phyloP scores from a whole-genome alignment of 352 stramenopile species.

The Pythium aquatile region DNA sequence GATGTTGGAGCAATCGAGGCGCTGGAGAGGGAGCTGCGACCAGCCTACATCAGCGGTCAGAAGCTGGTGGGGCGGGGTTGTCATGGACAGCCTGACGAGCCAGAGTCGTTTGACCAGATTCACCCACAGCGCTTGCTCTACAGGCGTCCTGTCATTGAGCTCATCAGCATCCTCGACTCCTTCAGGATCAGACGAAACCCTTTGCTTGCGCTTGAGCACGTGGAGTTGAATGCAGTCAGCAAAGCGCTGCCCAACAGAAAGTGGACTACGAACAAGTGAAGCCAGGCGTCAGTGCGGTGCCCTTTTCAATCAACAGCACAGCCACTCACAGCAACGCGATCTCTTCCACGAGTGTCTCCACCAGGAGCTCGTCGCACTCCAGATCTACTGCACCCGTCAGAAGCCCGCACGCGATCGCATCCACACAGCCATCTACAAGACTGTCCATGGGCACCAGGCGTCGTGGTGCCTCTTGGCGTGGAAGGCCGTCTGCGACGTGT shows the following conservation, averaged over 20 bases:
- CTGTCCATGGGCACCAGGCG: no score
- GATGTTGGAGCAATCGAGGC: not conserved
- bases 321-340: not conserved
- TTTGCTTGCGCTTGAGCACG: not conserved
- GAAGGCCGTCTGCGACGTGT: no score
- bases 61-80: not conserved
- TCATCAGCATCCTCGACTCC: not conserved
- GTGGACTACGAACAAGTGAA: not conserved
- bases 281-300: not conserved
- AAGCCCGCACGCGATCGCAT: no score
- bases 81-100: not conserved
- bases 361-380: not conserved
- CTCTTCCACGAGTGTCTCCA: not conserved
- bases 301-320: not conserved
- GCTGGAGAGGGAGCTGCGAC: not conserved
- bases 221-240: not conserved
- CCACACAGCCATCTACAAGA: no score
- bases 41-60: not conserved
- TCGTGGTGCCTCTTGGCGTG: no score
- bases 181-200: no score
- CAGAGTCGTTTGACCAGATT: not conserved
- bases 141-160: not conserved
- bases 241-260: not conserved
- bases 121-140: not conserved
- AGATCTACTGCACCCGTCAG: not conserved